Conservation (phyloP, 345 rosid species). For the Combretum micranthum region DNA sequence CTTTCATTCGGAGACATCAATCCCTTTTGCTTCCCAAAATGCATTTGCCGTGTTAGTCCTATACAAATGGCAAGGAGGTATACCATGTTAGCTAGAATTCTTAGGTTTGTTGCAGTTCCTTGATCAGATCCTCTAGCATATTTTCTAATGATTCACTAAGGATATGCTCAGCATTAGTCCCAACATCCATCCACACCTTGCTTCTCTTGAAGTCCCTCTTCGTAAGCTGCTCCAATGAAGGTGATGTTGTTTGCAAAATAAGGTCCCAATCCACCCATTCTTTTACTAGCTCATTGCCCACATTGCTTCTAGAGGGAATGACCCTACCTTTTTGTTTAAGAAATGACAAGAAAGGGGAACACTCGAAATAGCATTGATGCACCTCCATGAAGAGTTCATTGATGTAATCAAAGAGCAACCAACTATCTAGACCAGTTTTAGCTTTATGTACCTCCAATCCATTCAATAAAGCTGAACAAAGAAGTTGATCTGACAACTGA, state of each 20-base stretch:
- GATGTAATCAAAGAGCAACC: constrained; percentile 43
- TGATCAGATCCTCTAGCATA: too few species aligned
- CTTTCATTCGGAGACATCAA: too few species aligned
- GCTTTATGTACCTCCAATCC: constrained; percentile 22
- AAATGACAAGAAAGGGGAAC: constrained; percentile 33
- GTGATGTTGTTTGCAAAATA: background rate
- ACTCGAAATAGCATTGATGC: constrained; percentile 21
- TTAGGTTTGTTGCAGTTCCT: too few species aligned
- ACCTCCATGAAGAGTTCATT: constrained; percentile 53
- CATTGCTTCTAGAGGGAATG: constrained; percentile 12
- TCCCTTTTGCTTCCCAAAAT: too few species aligned
- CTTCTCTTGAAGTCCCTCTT: too few species aligned
- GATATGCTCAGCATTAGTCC: too few species aligned
- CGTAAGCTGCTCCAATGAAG: too few species aligned
- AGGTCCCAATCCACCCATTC: constrained; percentile 30
- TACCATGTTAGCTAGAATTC: too few species aligned
- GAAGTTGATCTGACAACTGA: constrained; percentile 26
- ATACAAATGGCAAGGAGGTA: too few species aligned
- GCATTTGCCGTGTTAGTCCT: too few species aligned
- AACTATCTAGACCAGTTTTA: constrained; percentile 13
- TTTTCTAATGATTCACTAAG: too few species aligned
- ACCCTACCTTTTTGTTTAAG: constrained; percentile 18
- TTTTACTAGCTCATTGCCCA: constrained; percentile 37
- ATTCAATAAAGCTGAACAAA: constrained; percentile 33
- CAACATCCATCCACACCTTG: too few species aligned